Evolutionary conservation across 441 rosid genomes (phyloP).

Genomic region (Eutrema salsugineum): DNA sequence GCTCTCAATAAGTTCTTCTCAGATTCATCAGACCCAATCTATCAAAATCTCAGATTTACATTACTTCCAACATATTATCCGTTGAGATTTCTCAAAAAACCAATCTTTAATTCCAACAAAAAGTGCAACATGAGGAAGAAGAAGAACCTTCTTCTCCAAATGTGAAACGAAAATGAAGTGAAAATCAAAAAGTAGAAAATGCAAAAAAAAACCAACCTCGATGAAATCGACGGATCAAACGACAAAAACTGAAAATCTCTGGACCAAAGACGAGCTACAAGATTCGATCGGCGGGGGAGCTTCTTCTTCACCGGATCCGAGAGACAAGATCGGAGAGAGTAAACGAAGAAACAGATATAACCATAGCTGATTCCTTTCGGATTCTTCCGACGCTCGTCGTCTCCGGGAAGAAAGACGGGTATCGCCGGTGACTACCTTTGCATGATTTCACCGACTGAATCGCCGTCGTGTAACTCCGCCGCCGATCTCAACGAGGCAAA

Average conservation of each 20-base stretch:
- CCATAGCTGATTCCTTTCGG: constrained; percentile 9
- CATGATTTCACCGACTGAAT: constrained; percentile 16
- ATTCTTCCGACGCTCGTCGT: constrained; percentile 21
- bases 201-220: constrained; percentile 12
- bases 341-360: constrained; percentile 23
- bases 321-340: constrained; percentile 16
- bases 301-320: constrained; percentile 32
- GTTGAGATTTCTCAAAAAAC: background rate
- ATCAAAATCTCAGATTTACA: no score
- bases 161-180: background rate
- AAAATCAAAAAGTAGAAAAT: background rate
- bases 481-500: constrained; percentile 13
- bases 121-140: constrained; percentile 5
- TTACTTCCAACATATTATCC: background rate
- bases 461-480: constrained; percentile 15
- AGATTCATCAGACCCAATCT: no score
- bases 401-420: constrained; percentile 19
- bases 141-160: background rate
- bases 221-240: constrained; percentile 7
- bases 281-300: constrained; percentile 10
- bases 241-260: background rate
- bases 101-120: constrained; percentile 3
- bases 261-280: background rate
- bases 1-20: background rate
- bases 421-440: background rate